These are phyloP conservation scores for Aquilaria sinensis DNA, from an alignment of 345 rosid genomes.

Conservation along the genomic window DNA sequence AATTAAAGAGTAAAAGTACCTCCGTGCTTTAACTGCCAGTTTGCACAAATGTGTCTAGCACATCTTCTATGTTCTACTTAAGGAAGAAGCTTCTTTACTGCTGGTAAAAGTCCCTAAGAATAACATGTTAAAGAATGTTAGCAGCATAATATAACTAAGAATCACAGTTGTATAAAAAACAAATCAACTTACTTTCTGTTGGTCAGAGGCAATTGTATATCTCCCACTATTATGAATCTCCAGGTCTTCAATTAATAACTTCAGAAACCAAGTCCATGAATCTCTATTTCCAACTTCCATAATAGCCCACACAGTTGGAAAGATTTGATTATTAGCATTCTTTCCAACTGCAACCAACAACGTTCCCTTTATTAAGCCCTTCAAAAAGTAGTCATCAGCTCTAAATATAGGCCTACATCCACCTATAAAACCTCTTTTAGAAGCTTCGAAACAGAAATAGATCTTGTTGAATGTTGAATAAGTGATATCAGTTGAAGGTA, in stretches of 20 bases:
- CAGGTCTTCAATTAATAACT: neutral
- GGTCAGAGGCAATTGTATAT: neutral
- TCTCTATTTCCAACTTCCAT: neutral
- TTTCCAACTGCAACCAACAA: neutral
- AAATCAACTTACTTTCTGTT: too few relatives aligned
- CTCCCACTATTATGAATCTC: neutral
- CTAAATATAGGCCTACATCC: neutral
- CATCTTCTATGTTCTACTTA: neutral
- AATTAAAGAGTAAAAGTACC: neutral
- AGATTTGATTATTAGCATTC: slow-evolving; percentile 2
- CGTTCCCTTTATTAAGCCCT: neutral
- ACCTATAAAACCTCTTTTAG: neutral
- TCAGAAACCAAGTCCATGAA: neutral
- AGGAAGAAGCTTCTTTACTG: neutral
- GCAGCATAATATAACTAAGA: too few relatives aligned
- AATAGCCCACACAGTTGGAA: neutral
- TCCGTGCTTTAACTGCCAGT: neutral
- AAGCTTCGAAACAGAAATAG: neutral
- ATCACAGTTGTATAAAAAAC: neutral
- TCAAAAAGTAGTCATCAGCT: neutral
- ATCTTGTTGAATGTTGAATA: neutral
- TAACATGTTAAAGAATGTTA: too few relatives aligned
- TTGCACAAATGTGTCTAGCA: neutral
- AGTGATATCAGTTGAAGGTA: neutral
- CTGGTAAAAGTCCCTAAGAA: neutral